Percentiles rank a stretch among this genome's conserved stretches.
These are phyloP conservation scores for Fusarium buharicum DNA, from an alignment of 2,329 filamentous ascomycete genomes.

Conservation along the genomic window DNA sequence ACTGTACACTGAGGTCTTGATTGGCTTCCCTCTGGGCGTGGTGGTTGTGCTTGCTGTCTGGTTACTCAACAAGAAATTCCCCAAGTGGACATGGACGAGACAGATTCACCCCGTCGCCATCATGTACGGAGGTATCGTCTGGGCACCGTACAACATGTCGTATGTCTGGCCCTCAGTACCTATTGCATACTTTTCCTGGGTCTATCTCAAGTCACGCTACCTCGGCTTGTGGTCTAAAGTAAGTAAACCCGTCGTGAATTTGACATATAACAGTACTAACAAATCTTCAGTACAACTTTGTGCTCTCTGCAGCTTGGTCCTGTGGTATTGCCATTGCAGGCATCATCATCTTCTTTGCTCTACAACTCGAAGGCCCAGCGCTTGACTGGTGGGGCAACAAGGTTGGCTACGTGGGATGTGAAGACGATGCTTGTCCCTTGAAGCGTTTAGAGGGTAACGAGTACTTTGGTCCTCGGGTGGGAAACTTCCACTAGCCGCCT, in stretches of 20 bases:
- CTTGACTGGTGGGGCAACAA: constrained; percentile 63
- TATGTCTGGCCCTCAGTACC: constrained; percentile 64
- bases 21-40: constrained; percentile 63
- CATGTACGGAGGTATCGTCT: constrained; percentile 58
- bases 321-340: constrained; percentile 62
- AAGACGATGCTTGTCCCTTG: constrained; percentile 54
- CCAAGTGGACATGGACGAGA: constrained; percentile 53
- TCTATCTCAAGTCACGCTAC: constrained; percentile 61
- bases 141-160: constrained; percentile 62
- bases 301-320: constrained; percentile 62
- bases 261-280: constrained; percentile 5
- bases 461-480: constrained; percentile 55
- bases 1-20: constrained; percentile 59
- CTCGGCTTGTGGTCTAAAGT: constrained; percentile 64
- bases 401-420: constrained; percentile 55
- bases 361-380: constrained; percentile 57
- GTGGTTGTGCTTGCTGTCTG: constrained; percentile 57
- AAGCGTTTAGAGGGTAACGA: constrained; percentile 50
- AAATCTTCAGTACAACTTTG: constrained; percentile 60
- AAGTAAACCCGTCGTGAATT: constrained; percentile 15
- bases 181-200: constrained; percentile 63
- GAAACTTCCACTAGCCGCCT: constrained; percentile 48
- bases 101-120: constrained; percentile 62
- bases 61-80: constrained; percentile 53
- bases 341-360: constrained; percentile 64